Conservation (phyloP, 2,329 filamentous ascomycete species). For the Cordyceps cicadae region DNA sequence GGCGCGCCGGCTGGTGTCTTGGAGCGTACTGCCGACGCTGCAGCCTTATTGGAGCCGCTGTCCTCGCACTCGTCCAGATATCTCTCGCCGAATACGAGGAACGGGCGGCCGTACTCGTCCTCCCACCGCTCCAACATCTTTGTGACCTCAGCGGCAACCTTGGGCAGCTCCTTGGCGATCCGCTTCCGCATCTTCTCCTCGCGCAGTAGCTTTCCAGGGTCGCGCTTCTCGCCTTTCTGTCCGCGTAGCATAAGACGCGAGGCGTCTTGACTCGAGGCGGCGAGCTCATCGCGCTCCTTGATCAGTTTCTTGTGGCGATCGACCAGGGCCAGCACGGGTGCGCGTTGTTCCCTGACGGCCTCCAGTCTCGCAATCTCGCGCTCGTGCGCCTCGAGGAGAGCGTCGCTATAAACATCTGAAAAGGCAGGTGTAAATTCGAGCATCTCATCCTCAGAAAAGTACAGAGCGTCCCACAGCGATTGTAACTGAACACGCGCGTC, state of each 20-base stretch:
- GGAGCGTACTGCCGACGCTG: constrained; percentile 44
- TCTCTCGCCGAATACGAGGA: constrained; percentile 83
- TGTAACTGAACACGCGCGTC: constrained; percentile 86
- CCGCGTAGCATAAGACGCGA: constrained; percentile 87
- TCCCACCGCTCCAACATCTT: constrained; percentile 83
- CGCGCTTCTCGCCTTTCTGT: constrained; percentile 86
- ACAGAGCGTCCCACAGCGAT: constrained; percentile 88
- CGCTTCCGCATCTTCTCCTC: constrained; percentile 99
- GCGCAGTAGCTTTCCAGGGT: constrained; percentile 84
- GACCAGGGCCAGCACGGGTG: constrained; percentile 72
- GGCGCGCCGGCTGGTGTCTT: constrained; percentile 66
- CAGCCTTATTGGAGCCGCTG: constrained; percentile 47
- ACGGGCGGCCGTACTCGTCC: constrained; percentile 86
- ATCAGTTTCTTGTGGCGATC: constrained; percentile 77
- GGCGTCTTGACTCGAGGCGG: constrained; percentile 88
- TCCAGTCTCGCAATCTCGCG: constrained; percentile 79
- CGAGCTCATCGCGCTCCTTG: constrained; percentile 76
- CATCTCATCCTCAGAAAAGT: constrained; percentile 98
- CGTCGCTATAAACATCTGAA: constrained; percentile 94
- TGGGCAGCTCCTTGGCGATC: constrained; percentile 91
- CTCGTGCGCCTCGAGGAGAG: constrained; percentile 89
- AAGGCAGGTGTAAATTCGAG: constrained; percentile 95
- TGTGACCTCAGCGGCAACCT: constrained; percentile 74
- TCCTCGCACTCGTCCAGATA: constrained; percentile 80
- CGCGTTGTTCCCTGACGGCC: constrained; percentile 74